Conservation (phyloP, 192 early-diverging fungal species). For the Umbelopsis isabellina region DNA sequence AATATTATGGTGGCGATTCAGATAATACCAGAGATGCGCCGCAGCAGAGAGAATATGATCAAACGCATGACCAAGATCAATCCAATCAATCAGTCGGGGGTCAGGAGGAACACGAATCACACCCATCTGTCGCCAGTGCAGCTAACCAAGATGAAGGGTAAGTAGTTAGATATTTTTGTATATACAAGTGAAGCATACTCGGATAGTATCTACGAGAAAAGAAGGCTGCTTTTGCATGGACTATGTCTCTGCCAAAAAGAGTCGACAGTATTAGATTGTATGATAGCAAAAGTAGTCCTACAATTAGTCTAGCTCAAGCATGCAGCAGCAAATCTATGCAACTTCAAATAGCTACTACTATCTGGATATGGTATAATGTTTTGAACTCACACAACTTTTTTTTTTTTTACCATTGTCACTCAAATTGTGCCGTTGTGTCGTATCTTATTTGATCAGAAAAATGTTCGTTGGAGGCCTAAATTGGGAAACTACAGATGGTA, state of each 20-base stretch:
- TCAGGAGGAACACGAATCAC: background rate
- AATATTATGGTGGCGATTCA: background rate
- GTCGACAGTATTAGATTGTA: slow-evolving; percentile 15
- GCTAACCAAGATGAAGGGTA: slow-evolving; percentile 40
- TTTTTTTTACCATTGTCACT: slow-evolving; percentile 23
- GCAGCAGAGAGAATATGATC: background rate
- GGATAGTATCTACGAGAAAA: no score
- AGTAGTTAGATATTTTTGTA: slow-evolving; percentile 12
- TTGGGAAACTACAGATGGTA: slow-evolving; percentile 86
- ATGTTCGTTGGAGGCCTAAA: slow-evolving; percentile 82
- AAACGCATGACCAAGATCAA: background rate
- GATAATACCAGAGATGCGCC: background rate
- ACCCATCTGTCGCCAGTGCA: slow-evolving; percentile 28
- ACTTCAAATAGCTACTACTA: slow-evolving; percentile 9
- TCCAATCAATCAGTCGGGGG: background rate
- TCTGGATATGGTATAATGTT: slow-evolving; percentile 27
- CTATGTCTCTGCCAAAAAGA: no score
- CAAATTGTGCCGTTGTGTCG: slow-evolving; percentile 11
- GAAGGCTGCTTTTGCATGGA: no score
- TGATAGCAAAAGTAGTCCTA: slow-evolving; percentile 12
- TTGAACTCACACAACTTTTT: slow-evolving; percentile 22
- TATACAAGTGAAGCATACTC: no score
- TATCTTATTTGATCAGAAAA: slow-evolving; percentile 55
- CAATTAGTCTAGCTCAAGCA: slow-evolving; percentile 21
- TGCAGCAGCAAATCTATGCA: slow-evolving; percentile 9